Conservation (phyloP, 108 stramenopile species). For the Fragilariopsis cylindrus region DNA sequence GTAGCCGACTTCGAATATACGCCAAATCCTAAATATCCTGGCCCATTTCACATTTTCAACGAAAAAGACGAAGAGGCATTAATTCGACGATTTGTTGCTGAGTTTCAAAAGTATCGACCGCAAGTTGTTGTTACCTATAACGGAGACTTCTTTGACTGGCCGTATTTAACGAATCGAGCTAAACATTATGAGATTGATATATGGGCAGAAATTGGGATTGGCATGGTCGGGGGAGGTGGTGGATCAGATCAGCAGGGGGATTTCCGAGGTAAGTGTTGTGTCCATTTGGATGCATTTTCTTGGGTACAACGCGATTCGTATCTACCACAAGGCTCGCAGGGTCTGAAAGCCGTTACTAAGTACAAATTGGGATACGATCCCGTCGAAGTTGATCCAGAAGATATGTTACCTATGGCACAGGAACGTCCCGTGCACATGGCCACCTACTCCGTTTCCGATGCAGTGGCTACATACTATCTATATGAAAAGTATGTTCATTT, state of each 20-base stretch:
- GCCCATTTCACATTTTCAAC: conserved; percentile 95
- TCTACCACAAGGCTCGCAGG: conserved; percentile 96
- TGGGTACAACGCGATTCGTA: conserved; percentile 99
- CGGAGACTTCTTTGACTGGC: conserved; percentile 99
- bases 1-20: conserved; percentile 98
- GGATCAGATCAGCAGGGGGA: conserved; percentile 47
- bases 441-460: conserved; percentile 98
- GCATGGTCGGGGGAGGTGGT: conserved; percentile 44
- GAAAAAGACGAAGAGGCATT: conserved; percentile 83
- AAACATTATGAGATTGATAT: conserved; percentile 88
- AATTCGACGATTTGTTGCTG: conserved; percentile 83
- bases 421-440: conserved; percentile 96
- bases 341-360: conserved; percentile 98
- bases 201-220: conserved; percentile 84
- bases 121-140: conserved; percentile 99
- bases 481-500: conserved; percentile 97
- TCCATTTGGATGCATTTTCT: conserved; percentile 96
- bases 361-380: conserved; percentile 98
- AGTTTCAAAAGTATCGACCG: conserved; percentile 79
- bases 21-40: conserved; percentile 95
- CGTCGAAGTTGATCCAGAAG: conserved; percentile 99
- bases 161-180: conserved; percentile 89
- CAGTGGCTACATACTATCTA: conserved; percentile 98
- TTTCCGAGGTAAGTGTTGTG: conserved; percentile 77
- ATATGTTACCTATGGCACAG: conserved; percentile 95